Evolutionary conservation across 768 basidiomycete species (phyloP), one percentile per base, ranked within the genome.

Genomic region (Tulasnella sp.): DNA sequence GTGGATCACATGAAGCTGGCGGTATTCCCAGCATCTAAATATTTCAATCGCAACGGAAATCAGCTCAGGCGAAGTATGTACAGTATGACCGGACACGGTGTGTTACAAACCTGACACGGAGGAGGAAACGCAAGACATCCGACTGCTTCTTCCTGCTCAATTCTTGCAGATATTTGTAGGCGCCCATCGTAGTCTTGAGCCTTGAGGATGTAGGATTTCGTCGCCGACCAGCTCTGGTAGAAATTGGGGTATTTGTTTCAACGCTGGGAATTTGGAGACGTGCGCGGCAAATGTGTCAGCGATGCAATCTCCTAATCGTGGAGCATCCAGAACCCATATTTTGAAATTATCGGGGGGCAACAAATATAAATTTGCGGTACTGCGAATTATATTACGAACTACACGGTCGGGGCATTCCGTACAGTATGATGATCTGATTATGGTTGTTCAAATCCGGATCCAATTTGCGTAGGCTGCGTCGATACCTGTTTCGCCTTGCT

Each of bases 141-240:
- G 87, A 89, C 76, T 94, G 91, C 76, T 94, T 94, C 78, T 96
- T 96, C 79, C 94, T 95, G 85, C 94, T 92, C 65, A 98, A 77
- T 77, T 97, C 95, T 67, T 88, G 85, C 71, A 97, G 85, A 73
- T 97, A 97, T 75, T 95, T 91, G 82, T 91, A 91, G 67, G 88
- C 88, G 71, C 88, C 88, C 88, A 90, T 91, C 72, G 78, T 83
- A 76, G 43, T 4, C 26, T 55, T 43, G 44, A 23, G 10, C 26
- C 50, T 51, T 9, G 26, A 23, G 50, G 21, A 13, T 2, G 26
- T 2, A 15, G 34, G 51, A 23, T 34, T 34, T 17, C n/a, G 32
- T n/a, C 34, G 34, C 34, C 17, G 29, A 30, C 21, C 21, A 3
- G 4, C 13, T 27, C 21, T n/a, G 41, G n/a, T 56, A 43, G 38